Evolutionary conservation across 1,284 basidiomycete species (phyloP).

Genomic region (Malassezia nana): DNA sequence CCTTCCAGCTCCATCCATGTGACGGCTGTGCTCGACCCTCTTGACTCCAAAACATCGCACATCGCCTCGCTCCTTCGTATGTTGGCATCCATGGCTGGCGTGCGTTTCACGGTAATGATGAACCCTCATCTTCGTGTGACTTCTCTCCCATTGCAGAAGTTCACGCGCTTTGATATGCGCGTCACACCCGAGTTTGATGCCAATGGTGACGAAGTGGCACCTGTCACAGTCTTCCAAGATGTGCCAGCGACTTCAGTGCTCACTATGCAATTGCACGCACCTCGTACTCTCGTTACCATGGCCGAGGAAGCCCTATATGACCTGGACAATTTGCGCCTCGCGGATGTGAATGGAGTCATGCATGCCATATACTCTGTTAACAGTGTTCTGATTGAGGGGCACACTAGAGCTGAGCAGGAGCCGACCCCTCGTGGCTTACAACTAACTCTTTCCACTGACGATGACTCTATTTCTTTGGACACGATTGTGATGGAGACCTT

Average conservation of each 20-base stretch:
- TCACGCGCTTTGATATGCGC: slow-evolving; percentile 71
- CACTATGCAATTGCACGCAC: slow-evolving; percentile 80
- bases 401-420: slow-evolving; percentile 62
- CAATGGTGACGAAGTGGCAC: slow-evolving; percentile 53
- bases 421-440: slow-evolving; percentile 61
- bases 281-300: slow-evolving; percentile 80
- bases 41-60: slow-evolving; percentile 72
- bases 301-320: slow-evolving; percentile 80
- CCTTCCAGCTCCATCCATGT: slow-evolving; percentile 63
- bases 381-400: slow-evolving; percentile 83
- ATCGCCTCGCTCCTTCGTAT: slow-evolving; percentile 59
- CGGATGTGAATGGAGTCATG: slow-evolving; percentile 59
- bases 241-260: slow-evolving; percentile 63
- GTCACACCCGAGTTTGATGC: slow-evolving; percentile 60
- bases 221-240: slow-evolving; percentile 24
- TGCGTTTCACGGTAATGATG: slow-evolving; percentile 31
- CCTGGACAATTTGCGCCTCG: slow-evolving; percentile 86
- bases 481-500: slow-evolving; percentile 75
- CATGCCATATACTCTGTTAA: slow-evolving; percentile 77
- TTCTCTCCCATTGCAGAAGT: slow-evolving; percentile 83
- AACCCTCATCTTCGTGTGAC: slow-evolving; percentile 26
- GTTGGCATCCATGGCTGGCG: slow-evolving; percentile 24
- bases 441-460: slow-evolving; percentile 47
- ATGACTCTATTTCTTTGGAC: slow-evolving; percentile 27
- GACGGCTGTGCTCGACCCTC: slow-evolving; percentile 68